Conservation (phyloP, 2,329 filamentous ascomycete species). For the Dactylellina leptospora region DNA sequence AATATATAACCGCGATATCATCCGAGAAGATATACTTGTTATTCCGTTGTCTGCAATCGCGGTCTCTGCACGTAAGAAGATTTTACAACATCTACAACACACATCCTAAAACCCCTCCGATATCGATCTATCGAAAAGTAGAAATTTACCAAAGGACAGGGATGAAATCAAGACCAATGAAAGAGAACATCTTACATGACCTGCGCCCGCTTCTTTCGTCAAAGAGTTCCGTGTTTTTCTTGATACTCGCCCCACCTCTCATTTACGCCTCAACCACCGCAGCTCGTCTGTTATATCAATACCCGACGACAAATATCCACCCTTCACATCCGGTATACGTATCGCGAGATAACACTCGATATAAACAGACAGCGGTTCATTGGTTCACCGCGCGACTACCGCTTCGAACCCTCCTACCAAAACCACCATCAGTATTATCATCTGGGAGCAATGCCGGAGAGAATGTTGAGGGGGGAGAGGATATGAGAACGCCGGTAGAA, state of each 20-base stretch:
- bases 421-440: background rate
- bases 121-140: no score
- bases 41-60: no score
- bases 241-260: conserved; percentile 20
- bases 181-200: background rate
- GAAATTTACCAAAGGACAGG: no score
- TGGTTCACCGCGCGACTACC: conserved; percentile 40
- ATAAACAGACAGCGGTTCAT: conserved; percentile 26
- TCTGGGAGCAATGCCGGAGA: no score
- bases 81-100: no score
- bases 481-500: conserved; percentile 21
- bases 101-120: no score
- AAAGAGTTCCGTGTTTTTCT: conserved; percentile 15
- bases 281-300: conserved; percentile 30
- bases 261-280: conserved; percentile 31
- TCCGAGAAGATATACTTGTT: no score
- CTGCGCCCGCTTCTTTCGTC: conserved; percentile 2
- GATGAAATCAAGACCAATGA: no score
- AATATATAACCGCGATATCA: no score
- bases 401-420: background rate
- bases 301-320: conserved; percentile 37
- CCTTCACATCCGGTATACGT: conserved; percentile 32
- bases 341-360: conserved; percentile 23
- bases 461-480: background rate
- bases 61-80: no score